Evolutionary conservation across 2,329 filamentous ascomycete genomes (phyloP).

Genomic region (Colletotrichum sp.): DNA sequence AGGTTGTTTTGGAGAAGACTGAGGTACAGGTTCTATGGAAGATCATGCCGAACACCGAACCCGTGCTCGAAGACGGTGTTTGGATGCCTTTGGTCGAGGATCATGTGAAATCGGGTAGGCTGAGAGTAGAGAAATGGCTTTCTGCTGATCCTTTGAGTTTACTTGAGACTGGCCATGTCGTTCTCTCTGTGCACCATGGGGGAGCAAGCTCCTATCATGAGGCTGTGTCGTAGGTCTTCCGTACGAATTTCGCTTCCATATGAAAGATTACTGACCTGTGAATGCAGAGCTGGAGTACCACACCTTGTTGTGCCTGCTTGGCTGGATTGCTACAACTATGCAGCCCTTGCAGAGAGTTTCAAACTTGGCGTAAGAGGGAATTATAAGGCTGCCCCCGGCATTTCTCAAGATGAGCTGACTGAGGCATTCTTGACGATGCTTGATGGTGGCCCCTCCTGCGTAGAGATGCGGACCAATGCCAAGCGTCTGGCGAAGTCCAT

Average conservation of each 20-base stretch:
- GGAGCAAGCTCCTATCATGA: conserved; percentile 48
- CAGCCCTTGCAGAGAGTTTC: conserved; percentile 43
- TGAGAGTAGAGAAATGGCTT: conserved; percentile 33
- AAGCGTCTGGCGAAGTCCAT: conserved; percentile 20
- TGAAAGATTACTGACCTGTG: not conserved
- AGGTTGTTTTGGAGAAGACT: conserved; percentile 22
- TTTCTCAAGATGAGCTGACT: conserved; percentile 29
- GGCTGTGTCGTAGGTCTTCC: conserved; percentile 40
- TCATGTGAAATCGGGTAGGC: conserved; percentile 24
- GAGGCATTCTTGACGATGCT: conserved; percentile 28
- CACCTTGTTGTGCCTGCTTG: conserved; percentile 52
- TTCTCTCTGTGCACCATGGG: conserved; percentile 42
- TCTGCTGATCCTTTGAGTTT: conserved; percentile 35
- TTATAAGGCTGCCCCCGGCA: conserved; percentile 34
- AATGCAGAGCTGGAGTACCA: conserved; percentile 43
- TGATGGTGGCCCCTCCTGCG: conserved; percentile 8
- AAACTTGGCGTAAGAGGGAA: conserved; percentile 46
- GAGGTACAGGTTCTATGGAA: conserved; percentile 39
- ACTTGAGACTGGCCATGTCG: conserved; percentile 37
- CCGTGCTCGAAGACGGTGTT: conserved; percentile 20
- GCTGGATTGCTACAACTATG: conserved; percentile 51
- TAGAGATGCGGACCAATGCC: conserved; percentile 22
- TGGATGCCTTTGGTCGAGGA: conserved; percentile 15
- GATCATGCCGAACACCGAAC: not conserved
- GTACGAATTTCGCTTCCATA: not conserved